Conservation (phyloP, 805 yeast species). For the Candida hungchunana region DNA sequence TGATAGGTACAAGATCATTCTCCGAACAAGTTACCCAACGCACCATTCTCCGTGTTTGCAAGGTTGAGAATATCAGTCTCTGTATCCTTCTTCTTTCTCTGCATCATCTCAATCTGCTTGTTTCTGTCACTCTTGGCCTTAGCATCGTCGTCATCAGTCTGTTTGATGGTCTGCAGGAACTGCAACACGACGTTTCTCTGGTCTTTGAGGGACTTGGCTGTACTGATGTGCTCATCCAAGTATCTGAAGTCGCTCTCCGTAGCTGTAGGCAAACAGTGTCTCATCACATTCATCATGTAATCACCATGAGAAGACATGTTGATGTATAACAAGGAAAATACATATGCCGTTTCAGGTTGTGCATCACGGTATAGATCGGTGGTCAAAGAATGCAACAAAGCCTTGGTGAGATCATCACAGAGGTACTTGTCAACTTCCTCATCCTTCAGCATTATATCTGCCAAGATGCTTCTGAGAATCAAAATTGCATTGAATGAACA, state of each 20-base stretch:
- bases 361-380: slow-evolving; percentile 82
- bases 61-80: slow-evolving; percentile 60
- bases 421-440: slow-evolving; percentile 67
- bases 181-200: slow-evolving; percentile 78
- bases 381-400: slow-evolving; percentile 60
- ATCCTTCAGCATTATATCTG: slow-evolving; percentile 62
- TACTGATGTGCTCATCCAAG: slow-evolving; percentile 59
- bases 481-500: slow-evolving; percentile 89
- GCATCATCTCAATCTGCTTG: slow-evolving; percentile 50
- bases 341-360: slow-evolving; percentile 88
- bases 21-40: slow-evolving; percentile 55
- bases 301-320: slow-evolving; percentile 65
- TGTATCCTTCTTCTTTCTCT: slow-evolving; percentile 43
- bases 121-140: slow-evolving; percentile 43
- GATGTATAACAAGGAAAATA: slow-evolving; percentile 75
- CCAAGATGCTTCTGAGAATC: slow-evolving; percentile 69
- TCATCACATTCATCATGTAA: slow-evolving; percentile 59
- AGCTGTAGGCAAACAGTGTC: slow-evolving; percentile 50
- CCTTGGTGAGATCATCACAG: slow-evolving; percentile 58
- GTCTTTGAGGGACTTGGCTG: slow-evolving; percentile 67
- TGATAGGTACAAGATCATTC: too few species aligned
- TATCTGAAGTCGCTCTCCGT: slow-evolving; percentile 52
- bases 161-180: slow-evolving; percentile 62
- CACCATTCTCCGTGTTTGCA: slow-evolving; percentile 68
- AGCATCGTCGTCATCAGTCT: slow-evolving; percentile 40